Evolutionary conservation across 352 stramenopile genomes (phyloP).

Genomic region (Phytophthora idaei): DNA sequence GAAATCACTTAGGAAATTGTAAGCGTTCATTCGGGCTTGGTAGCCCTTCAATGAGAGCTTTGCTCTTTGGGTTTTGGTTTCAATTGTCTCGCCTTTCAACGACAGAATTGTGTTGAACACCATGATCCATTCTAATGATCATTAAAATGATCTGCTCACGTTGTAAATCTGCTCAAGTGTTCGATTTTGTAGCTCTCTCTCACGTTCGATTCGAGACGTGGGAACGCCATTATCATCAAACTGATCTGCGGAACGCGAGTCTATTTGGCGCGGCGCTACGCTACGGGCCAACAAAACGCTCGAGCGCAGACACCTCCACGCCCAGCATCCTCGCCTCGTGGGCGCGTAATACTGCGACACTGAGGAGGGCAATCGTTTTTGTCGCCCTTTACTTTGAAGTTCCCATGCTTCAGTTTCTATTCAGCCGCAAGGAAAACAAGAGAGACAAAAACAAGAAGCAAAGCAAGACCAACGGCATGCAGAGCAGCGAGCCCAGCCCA

Average conservation of each 20-base stretch:
- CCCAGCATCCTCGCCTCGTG: constrained; percentile 1
- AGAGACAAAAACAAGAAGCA: constrained; percentile 16
- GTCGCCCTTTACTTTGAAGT: constrained; percentile 28
- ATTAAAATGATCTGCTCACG: too few species aligned
- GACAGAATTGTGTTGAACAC: too few species aligned
- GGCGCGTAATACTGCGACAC: constrained; percentile 23
- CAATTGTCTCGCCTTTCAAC: too few species aligned
- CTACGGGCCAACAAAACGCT: neutral
- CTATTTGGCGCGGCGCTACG: too few species aligned
- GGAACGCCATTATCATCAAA: neutral
- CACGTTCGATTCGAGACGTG: constrained; percentile 16
- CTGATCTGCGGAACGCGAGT: too few species aligned
- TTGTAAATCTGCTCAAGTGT: neutral
- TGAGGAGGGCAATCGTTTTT: neutral
- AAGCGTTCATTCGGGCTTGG: neutral
- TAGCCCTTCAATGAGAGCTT: too few species aligned
- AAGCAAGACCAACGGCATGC: constrained; percentile 9
- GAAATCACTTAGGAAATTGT: neutral
- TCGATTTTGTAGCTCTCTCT: neutral
- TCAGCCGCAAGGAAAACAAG: constrained; percentile 18
- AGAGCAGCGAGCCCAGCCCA: constrained; percentile 3
- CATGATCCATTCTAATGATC: too few species aligned
- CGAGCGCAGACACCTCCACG: constrained; percentile 1
- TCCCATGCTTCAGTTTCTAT: constrained; percentile 42
- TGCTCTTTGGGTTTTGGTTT: too few species aligned